Evolutionary conservation across 345 rosid species (phyloP), one percentile per base, ranked within the genome.

Genomic region (Moricandia moricandioides): DNA sequence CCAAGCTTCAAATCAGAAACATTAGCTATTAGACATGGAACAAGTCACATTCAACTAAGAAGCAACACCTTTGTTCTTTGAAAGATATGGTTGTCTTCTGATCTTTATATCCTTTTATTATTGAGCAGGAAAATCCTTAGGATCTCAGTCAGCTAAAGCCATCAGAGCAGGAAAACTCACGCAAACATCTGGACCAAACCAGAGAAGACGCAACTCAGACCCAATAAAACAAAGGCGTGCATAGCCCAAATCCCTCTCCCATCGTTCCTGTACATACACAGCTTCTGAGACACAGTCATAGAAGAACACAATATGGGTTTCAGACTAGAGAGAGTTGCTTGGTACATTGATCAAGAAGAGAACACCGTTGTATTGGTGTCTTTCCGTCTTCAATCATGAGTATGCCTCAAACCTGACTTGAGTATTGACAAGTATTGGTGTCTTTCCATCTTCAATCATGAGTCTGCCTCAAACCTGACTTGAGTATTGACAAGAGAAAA

Each of bases 181-280:
- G 11, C 12, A 37, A 40, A 11, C 16, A n/a, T 45, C 51, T n/a
- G 45, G 21, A 14, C 57, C 65, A 13, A 67, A 52, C 58, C 69
- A 31, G 21, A 72, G 51, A 72, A 66, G 81, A 39, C 77, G 73
- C 7, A 65, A 78, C 59, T 72, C 81, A 0, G 77, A 78, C 12
- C 77, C 77, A 66, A 67, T 72, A 59, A 78, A 78, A 60, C 77
- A 66, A 29, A 78, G 81, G 77, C 76, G 47, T 0, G 55, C 76
- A 77, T 77, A 70, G 17, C 27, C 43, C 26, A 61, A 34, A 9
- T 12, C 30, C 10, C 14, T 52, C 40, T 62, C 11, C 39, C 70
- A 56, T 55, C 3, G 74, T 34, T 39, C 45, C 37, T 76, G 79
- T 76, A 76, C 58, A 76, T 62, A 68, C 45, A 67, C 64, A 76